Percentiles rank a stretch among this genome's conserved stretches.
phyloP scores from a whole-genome alignment of 1,284 basidiomycete genomes.

The Rhizoctonia solani region DNA sequence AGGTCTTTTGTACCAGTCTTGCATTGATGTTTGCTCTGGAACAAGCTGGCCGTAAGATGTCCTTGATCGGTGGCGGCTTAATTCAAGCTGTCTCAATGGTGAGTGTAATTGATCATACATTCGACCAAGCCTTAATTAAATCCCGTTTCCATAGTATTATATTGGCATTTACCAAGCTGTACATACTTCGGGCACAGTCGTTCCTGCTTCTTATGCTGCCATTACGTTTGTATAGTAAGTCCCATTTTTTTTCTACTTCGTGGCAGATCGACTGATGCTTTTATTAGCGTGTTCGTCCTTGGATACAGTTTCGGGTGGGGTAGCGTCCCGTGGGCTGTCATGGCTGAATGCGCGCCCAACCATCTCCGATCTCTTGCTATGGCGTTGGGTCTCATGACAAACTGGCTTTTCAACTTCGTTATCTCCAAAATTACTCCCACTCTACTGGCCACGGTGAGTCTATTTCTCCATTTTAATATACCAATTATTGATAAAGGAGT shows the following conservation, averaged over 20 bases:
- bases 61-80: constrained; percentile 33
- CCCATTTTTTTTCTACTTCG: background rate
- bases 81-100: constrained; percentile 33
- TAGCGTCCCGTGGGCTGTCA: constrained; percentile 39
- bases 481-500: background rate
- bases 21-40: constrained; percentile 34
- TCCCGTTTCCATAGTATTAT: constrained; percentile 30
- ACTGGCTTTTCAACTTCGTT: constrained; percentile 42
- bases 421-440: constrained; percentile 43
- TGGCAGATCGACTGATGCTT: background rate
- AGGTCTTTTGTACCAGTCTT: constrained; percentile 33
- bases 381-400: constrained; percentile 38
- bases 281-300: constrained; percentile 2
- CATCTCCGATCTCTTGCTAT: constrained; percentile 44
- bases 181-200: constrained; percentile 25
- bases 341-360: constrained; percentile 43
- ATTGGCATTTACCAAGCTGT: constrained; percentile 34
- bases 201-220: constrained; percentile 33
- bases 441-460: constrained; percentile 41
- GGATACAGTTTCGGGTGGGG: constrained; percentile 32
- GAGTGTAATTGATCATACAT: background rate
- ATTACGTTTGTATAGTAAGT: constrained; percentile 38
- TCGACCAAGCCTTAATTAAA: background rate
- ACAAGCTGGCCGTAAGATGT: constrained; percentile 36
- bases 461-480: background rate